phyloP scores from a whole-genome alignment of 2,329 filamentous ascomycete species.

The Neoarthrinium moseri region DNA sequence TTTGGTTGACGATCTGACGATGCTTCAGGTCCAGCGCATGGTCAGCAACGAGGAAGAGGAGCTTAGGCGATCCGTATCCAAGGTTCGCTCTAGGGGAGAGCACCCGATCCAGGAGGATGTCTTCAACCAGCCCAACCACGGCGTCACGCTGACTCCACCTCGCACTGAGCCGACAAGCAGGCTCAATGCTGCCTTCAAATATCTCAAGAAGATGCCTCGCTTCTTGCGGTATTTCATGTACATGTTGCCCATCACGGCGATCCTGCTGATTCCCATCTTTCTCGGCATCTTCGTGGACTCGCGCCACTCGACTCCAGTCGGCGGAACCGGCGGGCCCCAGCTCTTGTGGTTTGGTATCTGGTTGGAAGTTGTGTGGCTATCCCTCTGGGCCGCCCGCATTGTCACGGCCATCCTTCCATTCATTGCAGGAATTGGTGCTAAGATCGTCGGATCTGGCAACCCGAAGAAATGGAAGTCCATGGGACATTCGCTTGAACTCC shows the following conservation, averaged over 20 bases:
- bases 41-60: slow-evolving; percentile 17
- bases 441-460: slow-evolving; percentile 77
- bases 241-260: slow-evolving; percentile 61
- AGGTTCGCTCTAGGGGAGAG: slow-evolving; percentile 12
- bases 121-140: slow-evolving; percentile 24
- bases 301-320: slow-evolving; percentile 46
- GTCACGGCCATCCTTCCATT: slow-evolving; percentile 49
- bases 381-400: slow-evolving; percentile 74
- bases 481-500: slow-evolving; percentile 80
- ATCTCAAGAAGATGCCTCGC: slow-evolving; percentile 50
- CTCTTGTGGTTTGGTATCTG: slow-evolving; percentile 93
- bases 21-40: slow-evolving; percentile 29
- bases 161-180: slow-evolving; percentile 57
- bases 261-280: slow-evolving; percentile 68
- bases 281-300: slow-evolving; percentile 58
- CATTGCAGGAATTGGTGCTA: slow-evolving; percentile 54
- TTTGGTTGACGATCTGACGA: slow-evolving; percentile 26
- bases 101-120: slow-evolving; percentile 22
- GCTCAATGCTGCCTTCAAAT: slow-evolving; percentile 63
- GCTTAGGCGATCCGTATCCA: slow-evolving; percentile 21
- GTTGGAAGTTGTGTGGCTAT: slow-evolving; percentile 91
- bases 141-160: slow-evolving; percentile 13
- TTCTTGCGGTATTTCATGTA: slow-evolving; percentile 72
- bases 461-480: slow-evolving; percentile 93
- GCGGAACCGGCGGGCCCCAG: slow-evolving; percentile 69